These are phyloP conservation scores for Talaromyces rugulosus DNA, from an alignment of 2,329 filamentous ascomycete genomes.

Conservation along the genomic window DNA sequence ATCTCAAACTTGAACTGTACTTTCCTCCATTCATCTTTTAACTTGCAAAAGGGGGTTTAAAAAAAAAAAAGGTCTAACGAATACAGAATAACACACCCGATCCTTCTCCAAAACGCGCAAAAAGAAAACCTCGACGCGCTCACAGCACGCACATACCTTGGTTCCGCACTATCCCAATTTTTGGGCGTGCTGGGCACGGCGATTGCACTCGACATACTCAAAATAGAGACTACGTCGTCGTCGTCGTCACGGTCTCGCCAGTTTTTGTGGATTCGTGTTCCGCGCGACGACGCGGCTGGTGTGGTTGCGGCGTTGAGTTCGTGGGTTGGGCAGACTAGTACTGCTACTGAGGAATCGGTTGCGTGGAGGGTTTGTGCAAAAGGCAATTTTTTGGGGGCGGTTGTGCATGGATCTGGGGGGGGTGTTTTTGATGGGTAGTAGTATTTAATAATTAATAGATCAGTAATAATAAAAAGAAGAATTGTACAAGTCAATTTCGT, in stretches of 20 bases:
- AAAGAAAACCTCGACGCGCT: slow-evolving; percentile 35
- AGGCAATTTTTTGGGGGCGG: slow-evolving; percentile 32
- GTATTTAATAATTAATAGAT: background rate
- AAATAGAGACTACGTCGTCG: slow-evolving; percentile 22
- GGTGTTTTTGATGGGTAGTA: slow-evolving; percentile 27
- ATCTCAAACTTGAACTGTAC: slow-evolving; percentile 41
- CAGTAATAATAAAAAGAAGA: background rate
- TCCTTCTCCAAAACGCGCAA: slow-evolving; percentile 6
- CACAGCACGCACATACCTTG: slow-evolving; percentile 43
- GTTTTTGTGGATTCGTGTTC: slow-evolving; percentile 41
- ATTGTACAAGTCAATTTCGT: background rate
- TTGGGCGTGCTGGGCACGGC: slow-evolving; percentile 44
- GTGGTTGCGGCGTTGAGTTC: slow-evolving; percentile 44
- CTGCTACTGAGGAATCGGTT: slow-evolving; percentile 19
- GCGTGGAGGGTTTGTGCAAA: slow-evolving; percentile 38
- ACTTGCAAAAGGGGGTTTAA: background rate
- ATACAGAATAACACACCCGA: slow-evolving; percentile 25
- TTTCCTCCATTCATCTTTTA: background rate
- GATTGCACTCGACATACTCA: slow-evolving; percentile 46
- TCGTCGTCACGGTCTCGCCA: too few relatives aligned
- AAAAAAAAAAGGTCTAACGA: background rate
- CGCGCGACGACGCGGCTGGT: slow-evolving; percentile 40
- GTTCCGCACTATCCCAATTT: slow-evolving; percentile 44
- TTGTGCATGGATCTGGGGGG: slow-evolving; percentile 30
- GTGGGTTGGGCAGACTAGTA: slow-evolving; percentile 34